Base-by-base conservation (phyloP, 495 filamentous ascomycete species). In the Rostrohypoxylon terebratum region DNA sequence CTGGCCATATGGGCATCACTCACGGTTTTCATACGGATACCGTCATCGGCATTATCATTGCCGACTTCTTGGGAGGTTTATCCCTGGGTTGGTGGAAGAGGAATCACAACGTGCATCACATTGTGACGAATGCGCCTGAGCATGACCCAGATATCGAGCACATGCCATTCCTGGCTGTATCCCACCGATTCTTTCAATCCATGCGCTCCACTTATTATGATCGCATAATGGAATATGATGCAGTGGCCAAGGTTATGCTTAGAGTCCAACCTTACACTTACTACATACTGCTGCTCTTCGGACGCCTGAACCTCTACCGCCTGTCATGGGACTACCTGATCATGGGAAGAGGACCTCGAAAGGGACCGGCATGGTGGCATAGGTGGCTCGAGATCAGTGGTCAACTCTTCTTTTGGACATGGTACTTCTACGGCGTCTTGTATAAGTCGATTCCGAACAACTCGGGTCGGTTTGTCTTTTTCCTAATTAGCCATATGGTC, bases 111-210 rank as follows among this genome's bases (percentile, higher is more conserved):
- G 96, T 99, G 25, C 96, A 99, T 78, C 96, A 99, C 73, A 94
- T 99, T 72, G 92, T 99, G 36, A 99, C 96, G 16, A 99, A 99
- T 80, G 91, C 91, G 53, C 93, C 96, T 23, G 96, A 98, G 77
- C 96, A 99, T 79, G 96, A 99, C 77, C 96, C 96, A 0, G 96
- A 99, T 79, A 99, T 98, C 68, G 90, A 99, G 79, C 94, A 97
- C 72, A 90, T 99, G 83, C 96, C 96, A 1, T 94, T 98, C 83
- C 93, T 99, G 77, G 96, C 96, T 69, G 86, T 98, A 62, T 94
- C 91, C 7, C 96, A 97, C 77, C 89, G 93, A 51, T 93, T 98
- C 73, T 87, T 98, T 63, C 83, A 81, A 23, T 90, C 82, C 62
- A 83, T 99, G 23, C 87, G 87, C 59, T 97, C 94, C 59, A 94